Base-by-base conservation (phyloP, 768 basidiomycete genomes). In the Pleurotus sapidus region DNA sequence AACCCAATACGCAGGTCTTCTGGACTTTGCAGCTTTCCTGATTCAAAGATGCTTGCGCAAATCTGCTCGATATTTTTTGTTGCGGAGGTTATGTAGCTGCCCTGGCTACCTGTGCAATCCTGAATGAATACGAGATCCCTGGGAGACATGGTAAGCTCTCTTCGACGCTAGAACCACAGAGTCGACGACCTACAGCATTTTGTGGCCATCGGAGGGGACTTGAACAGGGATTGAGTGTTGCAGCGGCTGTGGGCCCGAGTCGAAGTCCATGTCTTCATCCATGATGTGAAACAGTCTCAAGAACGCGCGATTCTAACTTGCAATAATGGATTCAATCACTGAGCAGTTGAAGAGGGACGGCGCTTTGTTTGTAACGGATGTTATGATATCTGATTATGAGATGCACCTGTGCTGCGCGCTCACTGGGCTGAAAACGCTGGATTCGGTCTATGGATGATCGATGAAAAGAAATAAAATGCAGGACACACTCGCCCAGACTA, bases 51-150 rank as follows among this genome's bases (percentile, higher is more conserved):
- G 74, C 91, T 88, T 47, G 89, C 89, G 68, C 91, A 95, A 67
- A 98, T 98, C 68, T 91, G 84, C 67, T 95, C 90, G 72, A 98
- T 96, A 72, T 98, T 98, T 79, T 90, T 93, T 8, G 95, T 95
- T 17, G 94, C 95, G 46, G 91, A 92, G n/a, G 89, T 81, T 62
- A 93, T 94, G 74, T 93, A 93, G 67, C 86, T 89, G 34, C 90
- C 91, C 64, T 94, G 92, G 65, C 89, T 91, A 12, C 94, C 94
- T 5, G 94, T 97, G 72, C 94, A 95, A 73, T 97, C 94, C 69
- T 96, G 92, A 17, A 97, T 84, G 75, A 97, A 97, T 46, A 95
- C 94, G 59, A 97, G 84, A 74, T 97, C 95, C 59, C 92, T 94
- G 68, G 34, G 24, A 45, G n/a, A 45, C 57, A 42, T 43, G 42